Evolutionary conservation across 2,329 filamentous ascomycete genomes (phyloP).

Genomic region (Pestalotiopsis sp.): DNA sequence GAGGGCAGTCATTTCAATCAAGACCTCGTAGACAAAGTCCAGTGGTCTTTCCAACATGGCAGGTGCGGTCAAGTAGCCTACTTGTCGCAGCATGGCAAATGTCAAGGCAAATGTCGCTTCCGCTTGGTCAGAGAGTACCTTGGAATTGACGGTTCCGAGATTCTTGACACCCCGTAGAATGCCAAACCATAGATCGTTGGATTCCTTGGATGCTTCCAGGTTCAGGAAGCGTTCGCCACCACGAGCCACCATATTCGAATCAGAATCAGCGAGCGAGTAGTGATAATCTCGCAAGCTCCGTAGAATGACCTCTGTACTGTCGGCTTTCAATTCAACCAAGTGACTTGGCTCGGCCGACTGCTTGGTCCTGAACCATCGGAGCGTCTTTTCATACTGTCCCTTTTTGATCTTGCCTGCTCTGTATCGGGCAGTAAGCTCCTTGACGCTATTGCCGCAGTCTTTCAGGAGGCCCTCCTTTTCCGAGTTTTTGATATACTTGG

Average conservation of each 20-base stretch:
- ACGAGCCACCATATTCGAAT: background rate
- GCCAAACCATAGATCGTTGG: conserved; percentile 3
- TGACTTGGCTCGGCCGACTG: background rate
- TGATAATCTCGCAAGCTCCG: conserved; percentile 3
- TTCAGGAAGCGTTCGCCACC: background rate
- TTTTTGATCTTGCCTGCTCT: background rate
- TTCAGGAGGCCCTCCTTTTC: background rate
- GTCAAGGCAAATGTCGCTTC: background rate
- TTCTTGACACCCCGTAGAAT: background rate
- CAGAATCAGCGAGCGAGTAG: background rate
- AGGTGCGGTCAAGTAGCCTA: background rate
- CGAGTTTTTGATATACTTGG: conserved; percentile 1
- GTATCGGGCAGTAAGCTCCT: background rate
- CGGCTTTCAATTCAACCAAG: too few species aligned
- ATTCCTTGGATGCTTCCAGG: background rate
- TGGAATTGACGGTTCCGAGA: background rate
- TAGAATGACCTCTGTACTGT: background rate
- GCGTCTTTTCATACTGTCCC: conserved; percentile 3
- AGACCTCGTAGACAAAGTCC: conserved; percentile 2
- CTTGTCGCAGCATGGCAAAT: background rate
- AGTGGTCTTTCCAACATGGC: conserved; percentile 1
- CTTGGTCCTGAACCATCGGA: background rate
- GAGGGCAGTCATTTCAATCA: background rate
- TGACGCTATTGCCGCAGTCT: background rate
- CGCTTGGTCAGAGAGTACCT: background rate